Evolutionary conservation across 106 monocot genomes (phyloP), one percentile per base, ranked within the genome.

Genomic region (Platanthera guangdongensis): DNA sequence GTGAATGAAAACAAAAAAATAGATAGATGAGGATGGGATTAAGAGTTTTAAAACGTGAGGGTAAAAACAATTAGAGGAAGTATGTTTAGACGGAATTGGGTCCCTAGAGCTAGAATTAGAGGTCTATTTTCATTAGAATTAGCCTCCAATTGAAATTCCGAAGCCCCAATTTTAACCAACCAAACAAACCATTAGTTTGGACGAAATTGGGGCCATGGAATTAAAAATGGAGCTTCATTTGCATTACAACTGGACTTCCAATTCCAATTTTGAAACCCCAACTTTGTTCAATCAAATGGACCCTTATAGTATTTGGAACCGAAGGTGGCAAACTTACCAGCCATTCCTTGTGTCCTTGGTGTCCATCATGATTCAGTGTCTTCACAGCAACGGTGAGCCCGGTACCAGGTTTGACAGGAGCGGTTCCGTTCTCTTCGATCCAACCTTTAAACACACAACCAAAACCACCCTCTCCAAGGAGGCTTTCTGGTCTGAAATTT

Each of bases 261-360:
- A 39, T 39, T 39, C 39, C 39, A 39, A 39, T 39, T 39, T 3
- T 39, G 39, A 39, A 39, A 3, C 39, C 39, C 39, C 39, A 39
- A 39, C 39, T 39, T 39, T 39, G 39, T 39, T 39, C 39, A 39
- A 39, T 3, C 39, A 3, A 39, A 39, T 39, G 3, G 39, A 39
- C 39, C 39, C 39, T 49, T 67, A 25, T 22, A 64, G 32, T 12
- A 65, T 32, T 65, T 32, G 65, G 32, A 65, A 9, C 32, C 28
- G 10, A 50, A 21, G 8, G 25, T 49, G 47, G 72, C 39, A 74
- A 86, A 79, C 28, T 62, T 79, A 91, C 90, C 79, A 91, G 76
- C 90, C 90, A 91, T 78, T 91, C 90, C 81, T 91, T 91, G 79
- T 91, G 90, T 59, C 90, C 90, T 80, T 91, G 90, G 75, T 88